phyloP scores from a whole-genome alignment of 331 rosid species.

The Rhamnella rubrinervis region DNA sequence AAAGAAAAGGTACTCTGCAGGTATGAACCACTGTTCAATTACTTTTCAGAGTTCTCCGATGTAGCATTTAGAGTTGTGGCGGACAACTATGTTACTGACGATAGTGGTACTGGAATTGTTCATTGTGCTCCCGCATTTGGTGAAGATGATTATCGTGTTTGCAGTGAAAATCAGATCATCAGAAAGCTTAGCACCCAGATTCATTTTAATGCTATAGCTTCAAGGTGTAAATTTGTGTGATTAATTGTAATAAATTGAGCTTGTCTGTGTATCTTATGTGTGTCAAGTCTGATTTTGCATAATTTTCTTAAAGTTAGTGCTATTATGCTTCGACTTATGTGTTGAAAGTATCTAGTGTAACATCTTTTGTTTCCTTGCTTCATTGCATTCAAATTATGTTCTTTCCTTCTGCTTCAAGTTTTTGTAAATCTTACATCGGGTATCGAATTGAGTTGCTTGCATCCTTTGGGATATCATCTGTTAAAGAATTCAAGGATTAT shows the following conservation, averaged over 20 bases:
- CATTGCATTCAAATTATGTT: too few species aligned
- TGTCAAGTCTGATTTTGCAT: slow-evolving; percentile 2
- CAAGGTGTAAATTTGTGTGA: slow-evolving; percentile 4
- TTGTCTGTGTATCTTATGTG: neutral
- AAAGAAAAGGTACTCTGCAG: slow-evolving; percentile 42
- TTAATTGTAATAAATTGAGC: slow-evolving; percentile 12
- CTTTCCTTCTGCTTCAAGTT: too few species aligned
- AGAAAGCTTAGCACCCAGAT: slow-evolving; percentile 54
- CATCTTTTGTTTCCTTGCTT: too few species aligned
- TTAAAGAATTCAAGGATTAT: too few species aligned
- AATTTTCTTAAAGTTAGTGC: neutral
- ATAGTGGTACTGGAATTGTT: slow-evolving; percentile 94
- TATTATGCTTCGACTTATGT: too few species aligned
- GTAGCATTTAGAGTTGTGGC: slow-evolving; percentile 85
- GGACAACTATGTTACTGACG: slow-evolving; percentile 81
- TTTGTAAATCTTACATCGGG: too few species aligned
- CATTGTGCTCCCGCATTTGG: slow-evolving; percentile 98
- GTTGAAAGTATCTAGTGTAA: too few species aligned
- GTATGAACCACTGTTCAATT: slow-evolving; percentile 77
- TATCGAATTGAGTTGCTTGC: too few species aligned
- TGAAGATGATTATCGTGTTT: slow-evolving; percentile 95
- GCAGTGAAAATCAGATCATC: slow-evolving; percentile 68
- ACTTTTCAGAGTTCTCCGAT: slow-evolving; percentile 68
- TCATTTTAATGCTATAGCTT: slow-evolving; percentile 1
- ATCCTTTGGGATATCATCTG: too few species aligned